Evolutionary conservation across 129 eudicot genomes (phyloP), one percentile per base, ranked within the genome.

Genomic region (Oenanthe sinensis): DNA sequence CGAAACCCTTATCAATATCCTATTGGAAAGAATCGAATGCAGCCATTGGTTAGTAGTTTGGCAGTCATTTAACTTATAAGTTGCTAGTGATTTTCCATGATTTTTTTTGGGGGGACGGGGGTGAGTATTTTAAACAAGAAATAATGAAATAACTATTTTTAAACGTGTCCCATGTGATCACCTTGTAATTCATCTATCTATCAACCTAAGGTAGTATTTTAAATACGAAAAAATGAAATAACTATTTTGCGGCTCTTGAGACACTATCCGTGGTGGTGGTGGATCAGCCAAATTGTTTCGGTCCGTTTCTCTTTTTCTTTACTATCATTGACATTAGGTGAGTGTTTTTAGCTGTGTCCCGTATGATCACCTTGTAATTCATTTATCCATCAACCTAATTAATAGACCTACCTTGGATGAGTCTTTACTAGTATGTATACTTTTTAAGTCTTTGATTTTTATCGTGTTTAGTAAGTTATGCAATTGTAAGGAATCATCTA

Each of bases 21-120:
- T 26, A 89, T 92, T 62, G 97, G 97, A 48, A 92, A 92, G 86
- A 89, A 85, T 77, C 86, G 97, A 36, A 92, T 92, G 97, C 97
- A 92, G 85, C 97, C 97, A 71, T 80, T 92, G 95, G 97, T 91
- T 73, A 87, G 97, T 89, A n/a, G 45, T n/a, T 55, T 16, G 74
- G 30, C 81, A 55, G 42, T 44, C 52, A 72, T 40, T 71, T 55
- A 54, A 62, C 26, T 55, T 45, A 2, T 39, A 24, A 46, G 77
- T 24, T 4, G 58, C 20, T 40, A 13, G 19, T 71, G 14, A 20
- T 10, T 71, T 55, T 54, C 17, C 62, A 16, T 63, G 16, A 28
- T 10, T 26, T 33, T 33, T 12, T 10, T 26, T 8, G 33, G 39
- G 71, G 19, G 8, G 15, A 33, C 36, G 67, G 67, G 30, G 13